Conservation (phyloP, 1,284 basidiomycete genomes). For the Trametes pubescens region DNA sequence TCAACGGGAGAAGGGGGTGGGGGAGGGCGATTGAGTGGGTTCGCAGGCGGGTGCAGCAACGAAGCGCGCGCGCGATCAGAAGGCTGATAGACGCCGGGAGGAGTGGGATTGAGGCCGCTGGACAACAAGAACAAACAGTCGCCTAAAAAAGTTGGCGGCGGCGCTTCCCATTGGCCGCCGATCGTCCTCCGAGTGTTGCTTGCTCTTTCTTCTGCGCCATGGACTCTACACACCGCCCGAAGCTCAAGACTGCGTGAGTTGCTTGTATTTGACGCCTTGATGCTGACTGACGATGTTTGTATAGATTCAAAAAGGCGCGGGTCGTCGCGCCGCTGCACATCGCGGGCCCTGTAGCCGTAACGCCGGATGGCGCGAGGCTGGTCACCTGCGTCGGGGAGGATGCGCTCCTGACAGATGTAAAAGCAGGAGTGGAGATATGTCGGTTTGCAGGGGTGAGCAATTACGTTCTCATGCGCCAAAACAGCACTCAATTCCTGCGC, state of each 20-base stretch:
- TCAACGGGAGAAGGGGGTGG: slow-evolving; percentile 28
- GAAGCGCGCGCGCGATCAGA: slow-evolving; percentile 25
- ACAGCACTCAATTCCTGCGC: slow-evolving; percentile 14
- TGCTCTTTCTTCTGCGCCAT: slow-evolving; percentile 30
- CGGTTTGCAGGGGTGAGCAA: slow-evolving; percentile 82
- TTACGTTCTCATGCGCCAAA: background rate
- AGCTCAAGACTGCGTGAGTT: slow-evolving; percentile 69
- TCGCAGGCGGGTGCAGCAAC: slow-evolving; percentile 17
- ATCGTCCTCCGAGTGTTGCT: background rate
- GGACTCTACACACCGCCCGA: slow-evolving; percentile 45
- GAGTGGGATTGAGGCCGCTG: slow-evolving; percentile 34
- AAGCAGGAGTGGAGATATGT: slow-evolving; percentile 78
- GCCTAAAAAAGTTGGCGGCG: slow-evolving; percentile 32
- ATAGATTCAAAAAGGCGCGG: slow-evolving; percentile 77
- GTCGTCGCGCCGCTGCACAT: slow-evolving; percentile 87
- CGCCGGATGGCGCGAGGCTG: slow-evolving; percentile 81
- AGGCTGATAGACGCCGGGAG: slow-evolving; percentile 32
- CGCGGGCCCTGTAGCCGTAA: slow-evolving; percentile 84
- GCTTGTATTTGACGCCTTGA: background rate
- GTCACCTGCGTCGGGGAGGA: slow-evolving; percentile 91
- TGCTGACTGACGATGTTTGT: slow-evolving; percentile 16
- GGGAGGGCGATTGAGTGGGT: slow-evolving; percentile 23
- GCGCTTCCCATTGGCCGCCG: slow-evolving; percentile 19
- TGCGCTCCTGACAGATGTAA: slow-evolving; percentile 83
- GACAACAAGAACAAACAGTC: slow-evolving; percentile 39